Evolutionary conservation across 352 stramenopile genomes (phyloP).

Genomic region (Phytophthora aleatoria): DNA sequence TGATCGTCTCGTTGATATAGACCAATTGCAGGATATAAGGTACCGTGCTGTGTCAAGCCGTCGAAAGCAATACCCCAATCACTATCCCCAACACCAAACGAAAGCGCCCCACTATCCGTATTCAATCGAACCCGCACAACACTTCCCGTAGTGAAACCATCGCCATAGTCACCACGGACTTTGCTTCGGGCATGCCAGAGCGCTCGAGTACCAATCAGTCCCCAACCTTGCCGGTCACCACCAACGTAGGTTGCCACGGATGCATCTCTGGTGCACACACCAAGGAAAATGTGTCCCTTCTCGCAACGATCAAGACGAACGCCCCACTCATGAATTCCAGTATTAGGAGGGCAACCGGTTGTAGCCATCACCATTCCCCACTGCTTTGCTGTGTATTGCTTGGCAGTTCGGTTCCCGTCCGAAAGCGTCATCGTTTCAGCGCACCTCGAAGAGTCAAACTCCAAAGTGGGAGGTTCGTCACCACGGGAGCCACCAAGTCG

Average conservation of each 20-base stretch:
- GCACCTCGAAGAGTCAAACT: conserved; percentile 87
- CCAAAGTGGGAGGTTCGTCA: conserved; percentile 77
- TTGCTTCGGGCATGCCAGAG: conserved; percentile 91
- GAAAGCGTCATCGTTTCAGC: conserved; percentile 90
- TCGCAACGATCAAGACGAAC: conserved; percentile 88
- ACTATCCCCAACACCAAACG: conserved; percentile 86
- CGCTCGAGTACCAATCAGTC: conserved; percentile 86
- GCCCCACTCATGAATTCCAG: conserved; percentile 87
- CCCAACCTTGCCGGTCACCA: conserved; percentile 89
- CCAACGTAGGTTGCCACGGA: conserved; percentile 89
- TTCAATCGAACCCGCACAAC: conserved; percentile 84
- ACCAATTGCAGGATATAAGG: conserved; percentile 86
- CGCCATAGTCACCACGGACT: conserved; percentile 87
- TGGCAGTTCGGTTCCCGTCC: conserved; percentile 82
- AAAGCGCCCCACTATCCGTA: conserved; percentile 86
- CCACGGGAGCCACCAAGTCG: conserved; percentile 72
- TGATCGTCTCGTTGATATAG: conserved; percentile 90
- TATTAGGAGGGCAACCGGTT: conserved; percentile 83
- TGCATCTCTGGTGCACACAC: conserved; percentile 85
- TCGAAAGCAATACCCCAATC: conserved; percentile 92
- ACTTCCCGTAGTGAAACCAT: conserved; percentile 88
- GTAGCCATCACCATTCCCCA: conserved; percentile 92
- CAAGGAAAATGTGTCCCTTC: conserved; percentile 91
- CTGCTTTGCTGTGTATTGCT: conserved; percentile 91
- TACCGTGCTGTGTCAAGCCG: conserved; percentile 87